These are phyloP conservation scores for Penicillium paradoxum DNA, from an alignment of 495 filamentous ascomycete species.

Conservation along the genomic window DNA sequence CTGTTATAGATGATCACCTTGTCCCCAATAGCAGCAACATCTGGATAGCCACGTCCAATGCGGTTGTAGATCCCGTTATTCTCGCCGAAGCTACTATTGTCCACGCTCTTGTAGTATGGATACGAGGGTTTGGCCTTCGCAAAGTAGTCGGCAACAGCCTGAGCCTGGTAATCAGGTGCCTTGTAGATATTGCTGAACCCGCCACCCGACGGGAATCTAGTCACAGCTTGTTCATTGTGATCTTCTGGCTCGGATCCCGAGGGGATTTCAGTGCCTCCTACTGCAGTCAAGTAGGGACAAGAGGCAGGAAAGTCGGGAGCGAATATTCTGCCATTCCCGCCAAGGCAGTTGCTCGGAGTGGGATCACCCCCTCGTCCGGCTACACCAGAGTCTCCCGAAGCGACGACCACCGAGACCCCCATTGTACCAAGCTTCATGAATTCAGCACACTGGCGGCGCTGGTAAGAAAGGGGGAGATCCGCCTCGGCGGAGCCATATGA, in stretches of 20 bases:
- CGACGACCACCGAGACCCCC: constrained; percentile 56
- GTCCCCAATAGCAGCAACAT: constrained; percentile 60
- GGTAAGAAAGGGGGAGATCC: constrained; percentile 47
- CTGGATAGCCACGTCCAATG: constrained; percentile 58
- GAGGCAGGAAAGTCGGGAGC: constrained; percentile 46
- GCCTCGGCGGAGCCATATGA: constrained; percentile 53
- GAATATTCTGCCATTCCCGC: constrained; percentile 40
- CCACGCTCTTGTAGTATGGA: constrained; percentile 32
- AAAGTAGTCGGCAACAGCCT: constrained; percentile 49
- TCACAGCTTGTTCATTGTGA: constrained; percentile 39
- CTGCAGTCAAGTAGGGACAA: constrained; percentile 50
- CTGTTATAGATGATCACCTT: constrained; percentile 47
- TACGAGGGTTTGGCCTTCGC: constrained; percentile 42
- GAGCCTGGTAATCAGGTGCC: constrained; percentile 52
- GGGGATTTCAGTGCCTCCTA: constrained; percentile 45
- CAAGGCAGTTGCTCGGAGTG: constrained; percentile 34
- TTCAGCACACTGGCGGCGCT: constrained; percentile 53
- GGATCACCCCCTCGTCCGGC: constrained; percentile 38
- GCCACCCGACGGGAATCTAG: constrained; percentile 52
- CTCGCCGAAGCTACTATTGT: constrained; percentile 36
- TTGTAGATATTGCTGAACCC: constrained; percentile 67
- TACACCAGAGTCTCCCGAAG: constrained; percentile 58
- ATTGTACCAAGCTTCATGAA: constrained; percentile 63
- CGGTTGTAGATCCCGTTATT: constrained; percentile 54
- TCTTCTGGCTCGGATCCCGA: constrained; percentile 28